A percentile compares a stretch with the other conserved stretches of the same genome.
phyloP scores from a whole-genome alignment of 768 basidiomycete genomes.

The Pleurotus giganteus region DNA sequence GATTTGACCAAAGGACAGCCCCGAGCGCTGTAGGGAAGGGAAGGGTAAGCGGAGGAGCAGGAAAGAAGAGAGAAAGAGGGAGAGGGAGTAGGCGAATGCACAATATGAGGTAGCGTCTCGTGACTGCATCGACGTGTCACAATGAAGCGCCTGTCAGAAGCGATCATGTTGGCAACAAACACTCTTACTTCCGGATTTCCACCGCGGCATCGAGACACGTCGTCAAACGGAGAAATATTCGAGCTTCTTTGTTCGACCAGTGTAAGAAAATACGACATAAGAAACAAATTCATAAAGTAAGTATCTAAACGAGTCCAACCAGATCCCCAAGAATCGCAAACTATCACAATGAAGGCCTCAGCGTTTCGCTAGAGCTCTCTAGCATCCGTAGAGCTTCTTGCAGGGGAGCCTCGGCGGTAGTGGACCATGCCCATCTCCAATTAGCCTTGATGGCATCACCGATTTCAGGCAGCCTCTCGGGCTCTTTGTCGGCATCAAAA shows the following conservation, averaged over 20 bases:
- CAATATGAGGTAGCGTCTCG: slow-evolving; percentile 19
- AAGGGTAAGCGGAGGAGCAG: slow-evolving; percentile 10
- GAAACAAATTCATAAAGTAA: too few relatives aligned
- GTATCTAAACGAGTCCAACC: too few relatives aligned
- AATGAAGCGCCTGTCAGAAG: slow-evolving; percentile 11
- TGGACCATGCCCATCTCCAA: slow-evolving; percentile 23
- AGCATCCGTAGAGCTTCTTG: not conserved
- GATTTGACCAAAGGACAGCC: slow-evolving; percentile 15
- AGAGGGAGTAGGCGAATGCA: slow-evolving; percentile 12
- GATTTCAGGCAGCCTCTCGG: slow-evolving; percentile 19
- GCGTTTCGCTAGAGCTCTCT: not conserved
- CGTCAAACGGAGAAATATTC: not conserved
- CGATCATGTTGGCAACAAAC: slow-evolving; percentile 5
- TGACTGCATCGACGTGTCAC: slow-evolving; percentile 39
- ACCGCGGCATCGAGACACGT: not conserved
- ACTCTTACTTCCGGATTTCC: slow-evolving; percentile 17
- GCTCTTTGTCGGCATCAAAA: slow-evolving; percentile 17
- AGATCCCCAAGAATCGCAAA: not conserved
- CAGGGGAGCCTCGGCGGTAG: slow-evolving; percentile 3
- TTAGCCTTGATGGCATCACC: slow-evolving; percentile 26
- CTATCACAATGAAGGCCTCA: not conserved
- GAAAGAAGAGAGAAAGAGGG: not conserved
- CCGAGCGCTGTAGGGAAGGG: slow-evolving; percentile 8
- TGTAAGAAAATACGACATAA: too few relatives aligned
- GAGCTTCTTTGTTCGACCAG: not conserved